A percentile compares a stretch with the other conserved stretches of the same genome.
Evolutionary conservation across 2,329 filamentous ascomycete species (phyloP).

Genomic region (Venturia oleaginea): DNA sequence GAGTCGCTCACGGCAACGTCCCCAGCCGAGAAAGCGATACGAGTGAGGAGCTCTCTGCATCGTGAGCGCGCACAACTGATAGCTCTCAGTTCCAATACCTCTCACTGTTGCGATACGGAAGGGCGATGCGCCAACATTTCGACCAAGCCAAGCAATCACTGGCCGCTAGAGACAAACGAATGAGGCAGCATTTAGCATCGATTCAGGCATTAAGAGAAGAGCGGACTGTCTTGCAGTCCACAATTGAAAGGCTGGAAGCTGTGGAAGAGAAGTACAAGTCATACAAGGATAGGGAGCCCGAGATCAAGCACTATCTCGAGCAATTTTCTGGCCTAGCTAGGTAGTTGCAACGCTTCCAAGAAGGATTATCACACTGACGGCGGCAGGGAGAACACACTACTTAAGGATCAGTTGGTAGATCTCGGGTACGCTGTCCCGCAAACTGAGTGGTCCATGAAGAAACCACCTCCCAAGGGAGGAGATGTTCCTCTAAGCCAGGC

Average conservation of each 20-base stretch:
- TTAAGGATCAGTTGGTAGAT: slow-evolving; percentile 21
- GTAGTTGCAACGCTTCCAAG: slow-evolving; percentile 18
- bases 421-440: slow-evolving; percentile 24
- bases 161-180: slow-evolving; percentile 20
- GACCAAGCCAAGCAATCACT: neutral
- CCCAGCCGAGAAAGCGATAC: slow-evolving; percentile 33
- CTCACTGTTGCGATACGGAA: slow-evolving; percentile 26
- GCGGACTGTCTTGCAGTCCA: neutral
- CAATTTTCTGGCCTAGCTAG: slow-evolving; percentile 25
- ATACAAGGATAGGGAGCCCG: slow-evolving; percentile 24
- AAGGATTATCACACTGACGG: slow-evolving; percentile 16
- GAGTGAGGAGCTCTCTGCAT: slow-evolving; percentile 24
- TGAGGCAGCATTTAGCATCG: neutral
- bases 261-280: slow-evolving; percentile 20
- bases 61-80: slow-evolving; percentile 13
- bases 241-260: slow-evolving; percentile 15
- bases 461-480: neutral
- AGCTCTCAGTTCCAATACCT: slow-evolving; percentile 39
- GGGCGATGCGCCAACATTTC: slow-evolving; percentile 13
- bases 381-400: slow-evolving; percentile 20
- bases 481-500: neutral
- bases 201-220: neutral
- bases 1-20: slow-evolving; percentile 26
- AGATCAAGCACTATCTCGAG: slow-evolving; percentile 28
- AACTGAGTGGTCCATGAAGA: slow-evolving; percentile 14